These are phyloP conservation scores for Kodamaea hsintzibuensis DNA, from an alignment of 805 yeast species.

Conservation along the genomic window DNA sequence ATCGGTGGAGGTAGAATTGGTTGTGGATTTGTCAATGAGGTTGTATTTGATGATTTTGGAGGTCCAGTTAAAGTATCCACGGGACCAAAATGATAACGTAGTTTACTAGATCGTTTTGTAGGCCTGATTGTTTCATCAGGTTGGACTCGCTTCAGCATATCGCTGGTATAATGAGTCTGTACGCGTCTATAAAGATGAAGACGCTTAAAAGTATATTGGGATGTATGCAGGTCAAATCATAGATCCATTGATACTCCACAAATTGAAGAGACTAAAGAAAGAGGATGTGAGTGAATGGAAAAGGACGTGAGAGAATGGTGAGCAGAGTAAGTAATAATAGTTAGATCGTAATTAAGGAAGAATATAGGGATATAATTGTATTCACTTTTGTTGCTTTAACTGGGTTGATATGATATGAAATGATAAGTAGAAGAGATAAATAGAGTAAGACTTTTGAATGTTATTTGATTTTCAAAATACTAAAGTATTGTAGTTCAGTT, in stretches of 20 bases:
- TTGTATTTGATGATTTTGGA: neutral
- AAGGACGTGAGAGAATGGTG: no score
- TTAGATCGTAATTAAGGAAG: no score
- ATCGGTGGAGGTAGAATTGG: neutral
- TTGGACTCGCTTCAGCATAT: constrained; percentile 11
- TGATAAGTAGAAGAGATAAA: no score
- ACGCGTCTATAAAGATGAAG: neutral
- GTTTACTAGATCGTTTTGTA: constrained; percentile 18
- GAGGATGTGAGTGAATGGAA: neutral
- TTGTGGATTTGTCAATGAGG: neutral
- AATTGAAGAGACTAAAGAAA: no score
- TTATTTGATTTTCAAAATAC: no score
- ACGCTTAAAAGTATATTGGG: neutral
- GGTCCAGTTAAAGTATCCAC: constrained; percentile 24
- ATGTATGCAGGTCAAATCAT: neutral
- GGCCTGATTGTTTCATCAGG: constrained; percentile 13
- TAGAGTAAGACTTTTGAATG: no score
- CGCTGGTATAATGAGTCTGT: neutral
- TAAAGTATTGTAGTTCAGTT: no score
- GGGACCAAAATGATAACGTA: constrained; percentile 39
- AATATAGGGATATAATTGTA: no score
- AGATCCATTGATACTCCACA: neutral
- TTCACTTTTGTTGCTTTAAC: no score
- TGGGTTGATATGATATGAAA: no score
- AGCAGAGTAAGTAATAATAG: no score